Base-by-base conservation (phyloP, 768 basidiomycete genomes). In the Clathrus columnatus region DNA sequence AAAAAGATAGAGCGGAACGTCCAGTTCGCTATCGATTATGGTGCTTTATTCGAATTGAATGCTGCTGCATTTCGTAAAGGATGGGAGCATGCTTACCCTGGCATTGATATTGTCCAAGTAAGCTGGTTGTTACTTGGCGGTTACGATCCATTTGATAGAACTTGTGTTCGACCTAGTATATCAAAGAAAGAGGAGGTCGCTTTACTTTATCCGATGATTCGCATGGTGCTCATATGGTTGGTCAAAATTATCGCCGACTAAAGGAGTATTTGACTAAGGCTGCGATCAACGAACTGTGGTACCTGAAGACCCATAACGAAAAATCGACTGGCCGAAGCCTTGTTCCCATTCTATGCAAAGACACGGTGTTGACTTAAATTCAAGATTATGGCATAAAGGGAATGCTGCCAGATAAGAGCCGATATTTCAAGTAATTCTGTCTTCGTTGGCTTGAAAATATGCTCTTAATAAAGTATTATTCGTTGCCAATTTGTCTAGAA, bases 181-280 rank as follows among this genome's bases (percentile, higher is more conserved):
- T 97, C 55, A 61, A 81, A n/a, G 65, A 74, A 43, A 68, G 75
- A 48, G 80, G 77, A 8, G 96, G 94, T 2, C 80, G 81, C 21
- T 81, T 96, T 60, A 79, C 85, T 18, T 75, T 99, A 24, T 98
- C 95, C 5, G 96, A 98, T 66, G 96, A 98, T 70, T 94, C 93
- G 51, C 96, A 99, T 63, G 92, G 91, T 0, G 87, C 91, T 1
- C 80, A 82, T 27, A 82, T 82, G 7, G 92, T 98, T 52, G 93
- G 92, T 0, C 73, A 91, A 56, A 91, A 97, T 68, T 99, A 97
- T 62, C 64, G 71, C 53, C 74, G 77, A 18, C 68, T 87, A 59
- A 73, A 72, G 47, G 73, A 75, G 10, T 98, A 97, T 68, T 72
- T 92, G 26, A 70, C 72, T 46, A 70, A 70, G 2, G 65, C 78